Evolutionary conservation across 1,284 basidiomycete species (phyloP).

Genomic region (Cryptococcus sp.): DNA sequence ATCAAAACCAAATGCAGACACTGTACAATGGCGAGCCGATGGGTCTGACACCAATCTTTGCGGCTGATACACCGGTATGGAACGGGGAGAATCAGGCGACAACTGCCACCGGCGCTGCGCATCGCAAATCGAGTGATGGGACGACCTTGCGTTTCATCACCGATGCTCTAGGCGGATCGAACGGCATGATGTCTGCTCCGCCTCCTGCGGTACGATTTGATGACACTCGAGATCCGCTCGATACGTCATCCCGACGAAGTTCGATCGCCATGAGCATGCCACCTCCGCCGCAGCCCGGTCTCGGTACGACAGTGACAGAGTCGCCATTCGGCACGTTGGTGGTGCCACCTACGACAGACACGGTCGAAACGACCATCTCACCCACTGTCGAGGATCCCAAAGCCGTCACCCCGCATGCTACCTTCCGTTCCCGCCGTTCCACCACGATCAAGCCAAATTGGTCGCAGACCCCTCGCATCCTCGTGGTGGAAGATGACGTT

Average conservation of each 20-base stretch:
- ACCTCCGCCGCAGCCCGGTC: not conserved
- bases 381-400: not conserved
- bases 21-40: slow-evolving; percentile 33
- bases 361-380: not conserved
- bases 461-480: slow-evolving; percentile 80
- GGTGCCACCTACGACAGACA: slow-evolving; percentile 11
- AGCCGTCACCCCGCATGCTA: not conserved
- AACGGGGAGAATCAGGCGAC: slow-evolving; percentile 25
- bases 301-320: slow-evolving; percentile 6
- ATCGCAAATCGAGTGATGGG: slow-evolving; percentile 37
- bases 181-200: not conserved
- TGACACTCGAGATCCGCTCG: slow-evolving; percentile 25
- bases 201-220: slow-evolving; percentile 4
- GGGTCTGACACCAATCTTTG: slow-evolving; percentile 26
- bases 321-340: slow-evolving; percentile 31
- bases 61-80: slow-evolving; percentile 39
- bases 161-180: slow-evolving; percentile 23
- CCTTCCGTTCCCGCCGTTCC: slow-evolving; percentile 45
- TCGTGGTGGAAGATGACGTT: slow-evolving; percentile 93
- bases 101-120: slow-evolving; percentile 26
- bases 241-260: slow-evolving; percentile 5
- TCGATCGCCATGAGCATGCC: not conserved
- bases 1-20: slow-evolving; percentile 23
- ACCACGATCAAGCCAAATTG: slow-evolving; percentile 80
- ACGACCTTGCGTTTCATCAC: slow-evolving; percentile 32